phyloP scores from a whole-genome alignment of 176 grass and related monocot genomes.

The Lolium multiflorum region DNA sequence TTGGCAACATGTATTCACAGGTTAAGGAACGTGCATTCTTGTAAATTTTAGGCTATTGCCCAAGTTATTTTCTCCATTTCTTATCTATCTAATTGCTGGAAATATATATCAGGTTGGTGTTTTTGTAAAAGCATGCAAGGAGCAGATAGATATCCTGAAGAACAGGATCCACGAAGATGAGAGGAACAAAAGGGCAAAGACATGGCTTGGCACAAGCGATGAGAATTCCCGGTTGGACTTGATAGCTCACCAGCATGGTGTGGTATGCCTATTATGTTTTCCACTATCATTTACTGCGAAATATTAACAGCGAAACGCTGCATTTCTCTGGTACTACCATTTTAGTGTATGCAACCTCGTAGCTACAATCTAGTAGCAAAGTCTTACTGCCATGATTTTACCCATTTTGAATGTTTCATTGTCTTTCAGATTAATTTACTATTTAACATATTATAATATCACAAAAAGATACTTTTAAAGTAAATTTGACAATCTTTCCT shows the following conservation, averaged over 20 bases:
- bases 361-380: neutral
- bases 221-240: slow-evolving; percentile 76
- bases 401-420: neutral
- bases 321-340: neutral
- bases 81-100: slow-evolving; percentile 40
- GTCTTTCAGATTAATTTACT: neutral
- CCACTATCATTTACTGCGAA: slow-evolving; percentile 23
- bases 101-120: slow-evolving; percentile 67
- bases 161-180: slow-evolving; percentile 83
- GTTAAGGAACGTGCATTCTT: neutral
- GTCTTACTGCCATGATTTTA: neutral
- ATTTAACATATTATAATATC: slow-evolving; percentile 3
- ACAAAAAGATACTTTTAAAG: neutral
- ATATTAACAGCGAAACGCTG: neutral
- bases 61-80: slow-evolving; percentile 3
- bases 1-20: slow-evolving; percentile 24
- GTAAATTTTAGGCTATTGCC: neutral
- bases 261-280: slow-evolving; percentile 72
- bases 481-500: neutral
- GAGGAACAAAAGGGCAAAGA: slow-evolving; percentile 57
- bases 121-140: slow-evolving; percentile 97
- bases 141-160: slow-evolving; percentile 96
- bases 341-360: neutral
- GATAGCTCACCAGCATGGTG: slow-evolving; percentile 95
- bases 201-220: slow-evolving; percentile 71